A percentile compares a stretch with the other conserved stretches of the same genome.
phyloP scores from a whole-genome alignment of 495 filamentous ascomycete genomes.

The Venustampulla echinocandica region DNA sequence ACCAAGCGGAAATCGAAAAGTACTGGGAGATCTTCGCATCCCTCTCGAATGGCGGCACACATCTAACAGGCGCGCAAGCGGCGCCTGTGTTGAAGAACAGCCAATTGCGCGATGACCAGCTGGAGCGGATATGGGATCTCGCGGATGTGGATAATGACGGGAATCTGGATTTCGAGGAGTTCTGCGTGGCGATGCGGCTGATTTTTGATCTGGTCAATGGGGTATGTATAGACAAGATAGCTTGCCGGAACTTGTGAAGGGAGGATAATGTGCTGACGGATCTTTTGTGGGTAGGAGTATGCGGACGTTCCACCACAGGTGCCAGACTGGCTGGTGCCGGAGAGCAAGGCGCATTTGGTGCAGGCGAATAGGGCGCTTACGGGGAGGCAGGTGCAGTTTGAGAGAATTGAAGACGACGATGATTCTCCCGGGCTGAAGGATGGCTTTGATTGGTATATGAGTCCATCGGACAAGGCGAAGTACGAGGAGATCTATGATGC shows the following conservation, averaged over 20 bases:
- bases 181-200: conserved; percentile 95
- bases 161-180: conserved; percentile 96
- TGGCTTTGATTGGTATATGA: conserved; percentile 99
- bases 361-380: conserved; percentile 78
- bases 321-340: conserved; percentile 93
- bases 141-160: conserved; percentile 95
- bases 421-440: conserved; percentile 79
- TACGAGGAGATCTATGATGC: conserved; percentile 95
- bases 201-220: conserved; percentile 97
- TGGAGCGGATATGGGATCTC: conserved; percentile 95
- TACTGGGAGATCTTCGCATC: conserved; percentile 99
- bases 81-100: conserved; percentile 94
- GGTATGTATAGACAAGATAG: conserved; percentile 42
- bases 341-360: conserved; percentile 92
- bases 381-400: conserved; percentile 66
- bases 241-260: background rate
- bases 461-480: conserved; percentile 75
- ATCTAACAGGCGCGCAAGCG: conserved; percentile 82
- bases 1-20: conserved; percentile 90
- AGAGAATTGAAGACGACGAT: conserved; percentile 66
- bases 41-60: conserved; percentile 70
- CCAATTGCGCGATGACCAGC: conserved; percentile 83
- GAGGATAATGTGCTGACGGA: background rate
- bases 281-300: conserved; percentile 55
- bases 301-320: conserved; percentile 70